Base-by-base conservation (phyloP, 2,329 filamentous ascomycete genomes). In the Aspergillus candidus region DNA sequence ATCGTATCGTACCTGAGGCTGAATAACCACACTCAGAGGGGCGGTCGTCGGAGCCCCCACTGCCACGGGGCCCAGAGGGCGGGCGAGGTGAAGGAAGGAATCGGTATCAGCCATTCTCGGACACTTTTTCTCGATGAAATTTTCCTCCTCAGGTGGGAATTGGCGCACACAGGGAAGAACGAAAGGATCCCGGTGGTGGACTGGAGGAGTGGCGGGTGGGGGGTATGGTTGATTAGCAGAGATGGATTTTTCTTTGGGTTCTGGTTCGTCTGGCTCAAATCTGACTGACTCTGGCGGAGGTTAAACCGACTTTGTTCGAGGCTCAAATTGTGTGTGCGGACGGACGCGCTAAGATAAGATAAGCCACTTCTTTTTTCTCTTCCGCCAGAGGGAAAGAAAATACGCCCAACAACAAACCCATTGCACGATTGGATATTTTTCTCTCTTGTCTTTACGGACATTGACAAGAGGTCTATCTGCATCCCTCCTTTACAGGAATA, bases 51-150 rank as follows among this genome's bases (percentile, higher is more conserved):
- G 83, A 64, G 86, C 82, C 66, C 86, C 86, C 60, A 89, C 76
- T 48, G 80, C 76, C 52, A 84, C 83, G 57, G 89, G 88, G 68
- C 88, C 89, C 54, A 97, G 78, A 62, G 93, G 93, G 70, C 93
- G 83, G 65, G 91, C 84, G 57, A 98, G 84, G 71, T 98, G 93
- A 63, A 97, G 83, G 76, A 95, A 97, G 54, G 86, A 85, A 69
- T 91, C 86, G 61, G 80, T 77, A 68, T 83, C 73, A 69, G 88
- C 84, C 89, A 94, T 95, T 72, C 63, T 89, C 79, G 71, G 54
- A 54, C 52, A 53, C 54, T 55, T 55, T 60, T 56, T 56, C 51
- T 50, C 53, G 54, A 51, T 53, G 50, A 55, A 59, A 57, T 62
- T 59, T 56, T 59, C 52, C 53, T 53, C 54, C 56, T 54, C 48